A percentile compares a stretch with the other conserved stretches of the same genome.
These are phyloP conservation scores for Cladosporium sphaerospermum DNA, from an alignment of 2,329 filamentous ascomycete species.

Conservation along the genomic window DNA sequence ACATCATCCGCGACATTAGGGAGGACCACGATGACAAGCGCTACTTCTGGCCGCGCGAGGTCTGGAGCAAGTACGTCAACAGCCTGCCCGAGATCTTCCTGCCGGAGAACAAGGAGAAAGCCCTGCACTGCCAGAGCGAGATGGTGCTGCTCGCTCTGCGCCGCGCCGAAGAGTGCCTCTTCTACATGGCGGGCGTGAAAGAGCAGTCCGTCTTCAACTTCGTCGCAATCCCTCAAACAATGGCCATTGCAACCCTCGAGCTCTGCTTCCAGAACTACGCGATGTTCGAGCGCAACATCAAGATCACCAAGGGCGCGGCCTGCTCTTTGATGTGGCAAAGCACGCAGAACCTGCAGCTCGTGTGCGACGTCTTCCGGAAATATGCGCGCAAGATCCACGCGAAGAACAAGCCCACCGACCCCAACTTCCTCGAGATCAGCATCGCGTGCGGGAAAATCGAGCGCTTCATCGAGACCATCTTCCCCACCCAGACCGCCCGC, in stretches of 20 bases:
- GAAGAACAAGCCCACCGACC: slow-evolving; percentile 91
- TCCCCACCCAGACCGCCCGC: slow-evolving; percentile 74
- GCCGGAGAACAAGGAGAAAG: slow-evolving; percentile 67
- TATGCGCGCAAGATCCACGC: slow-evolving; percentile 78
- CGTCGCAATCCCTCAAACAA: slow-evolving; percentile 89
- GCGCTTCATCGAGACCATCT: slow-evolving; percentile 90
- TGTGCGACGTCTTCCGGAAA: slow-evolving; percentile 74
- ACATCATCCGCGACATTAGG: slow-evolving; percentile 92
- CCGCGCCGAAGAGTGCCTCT: slow-evolving; percentile 88
- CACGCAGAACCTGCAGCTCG: slow-evolving; percentile 77
- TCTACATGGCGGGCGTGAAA: slow-evolving; percentile 89
- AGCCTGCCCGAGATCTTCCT: slow-evolving; percentile 87
- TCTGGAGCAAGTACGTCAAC: slow-evolving; percentile 93
- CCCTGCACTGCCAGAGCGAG: slow-evolving; percentile 80
- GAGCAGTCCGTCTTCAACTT: slow-evolving; percentile 99
- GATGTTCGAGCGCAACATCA: slow-evolving; percentile 82
- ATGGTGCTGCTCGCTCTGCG: slow-evolving; percentile 88
- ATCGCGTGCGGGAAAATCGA: slow-evolving; percentile 89
- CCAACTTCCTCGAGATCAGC: slow-evolving; percentile 87
- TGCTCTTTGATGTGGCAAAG: slow-evolving; percentile 88
- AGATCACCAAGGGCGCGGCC: slow-evolving; percentile 92
- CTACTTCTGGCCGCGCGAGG: slow-evolving; percentile 90
- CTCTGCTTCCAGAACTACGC: slow-evolving; percentile 84
- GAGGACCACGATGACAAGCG: slow-evolving; percentile 85
- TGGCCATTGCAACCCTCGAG: slow-evolving; percentile 95